Percentiles rank a stretch among this genome's conserved stretches.
phyloP scores from a whole-genome alignment of 169 alveolate species.

The Fabrea salina region DNA sequence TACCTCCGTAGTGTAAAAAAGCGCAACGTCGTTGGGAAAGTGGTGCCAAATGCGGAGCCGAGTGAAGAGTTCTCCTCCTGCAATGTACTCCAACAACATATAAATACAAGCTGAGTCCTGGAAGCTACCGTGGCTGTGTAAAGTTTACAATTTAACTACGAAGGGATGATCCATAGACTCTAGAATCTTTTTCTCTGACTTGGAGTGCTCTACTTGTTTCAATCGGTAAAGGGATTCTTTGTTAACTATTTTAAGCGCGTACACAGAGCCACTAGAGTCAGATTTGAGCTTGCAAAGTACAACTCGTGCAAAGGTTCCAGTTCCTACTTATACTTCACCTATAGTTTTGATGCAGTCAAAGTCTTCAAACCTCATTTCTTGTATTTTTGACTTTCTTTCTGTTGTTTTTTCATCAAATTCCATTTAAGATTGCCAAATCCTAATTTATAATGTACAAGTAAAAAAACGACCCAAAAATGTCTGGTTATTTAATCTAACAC shows the following conservation, averaged over 20 bases:
- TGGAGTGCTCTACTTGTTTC: conserved; percentile 58
- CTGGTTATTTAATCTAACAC: too few species aligned
- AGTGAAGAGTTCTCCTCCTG: conserved; percentile 91
- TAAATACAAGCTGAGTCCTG: conserved; percentile 65
- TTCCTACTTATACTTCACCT: not conserved
- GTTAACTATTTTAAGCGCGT: conserved; percentile 80
- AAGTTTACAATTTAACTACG: conserved; percentile 46
- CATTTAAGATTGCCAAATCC: too few species aligned
- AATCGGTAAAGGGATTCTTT: conserved; percentile 56
- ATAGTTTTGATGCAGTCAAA: not conserved
- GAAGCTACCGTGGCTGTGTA: conserved; percentile 42
- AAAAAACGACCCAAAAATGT: too few species aligned
- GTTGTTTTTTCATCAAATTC: too few species aligned
- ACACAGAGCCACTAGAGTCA: conserved; percentile 42
- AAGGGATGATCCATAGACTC: conserved; percentile 61
- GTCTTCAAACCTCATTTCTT: too few species aligned
- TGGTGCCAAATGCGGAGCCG: conserved; percentile 78
- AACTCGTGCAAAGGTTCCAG: conserved; percentile 23
- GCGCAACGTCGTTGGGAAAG: conserved; percentile 79
- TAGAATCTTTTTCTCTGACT: conserved; percentile 62
- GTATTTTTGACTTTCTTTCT: too few species aligned
- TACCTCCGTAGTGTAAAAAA: conserved; percentile 83
- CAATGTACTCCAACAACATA: conserved; percentile 76
- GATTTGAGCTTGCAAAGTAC: conserved; percentile 55
- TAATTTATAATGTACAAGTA: too few species aligned